phyloP scores from a whole-genome alignment of 73 alveolate species.

The Paramecium sonneborni region DNA sequence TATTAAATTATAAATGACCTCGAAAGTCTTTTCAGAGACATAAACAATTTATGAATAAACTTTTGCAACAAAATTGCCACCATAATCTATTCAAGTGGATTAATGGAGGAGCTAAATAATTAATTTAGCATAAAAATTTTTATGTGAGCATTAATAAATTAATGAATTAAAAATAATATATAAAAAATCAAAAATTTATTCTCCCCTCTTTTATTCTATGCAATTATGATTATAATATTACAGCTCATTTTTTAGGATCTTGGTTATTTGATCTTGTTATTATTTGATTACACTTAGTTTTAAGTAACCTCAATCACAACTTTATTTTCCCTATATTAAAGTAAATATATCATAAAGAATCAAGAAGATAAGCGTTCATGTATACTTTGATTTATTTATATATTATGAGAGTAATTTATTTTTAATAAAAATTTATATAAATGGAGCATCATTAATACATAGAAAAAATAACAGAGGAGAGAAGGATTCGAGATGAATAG shows the following conservation, averaged over 20 bases:
- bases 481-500: not conserved
- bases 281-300: not conserved
- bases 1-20: not conserved
- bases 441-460: constrained; percentile 17
- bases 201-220: not conserved
- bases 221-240: not conserved
- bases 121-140: not conserved
- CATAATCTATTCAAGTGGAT: not conserved
- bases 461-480: constrained; percentile 15
- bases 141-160: not conserved
- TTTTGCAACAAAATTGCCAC: no score
- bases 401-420: not conserved
- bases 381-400: not conserved
- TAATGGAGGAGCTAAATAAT: not conserved
- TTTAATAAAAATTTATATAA: not conserved
- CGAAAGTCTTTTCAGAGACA: no score
- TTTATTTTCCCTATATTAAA: not conserved
- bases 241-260: not conserved
- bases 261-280: not conserved
- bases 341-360: not conserved
- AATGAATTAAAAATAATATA: not conserved
- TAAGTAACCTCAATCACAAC: not conserved
- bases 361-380: not conserved
- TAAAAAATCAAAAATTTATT: not conserved
- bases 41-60: no score